Evolutionary conservation across 208 protist species (phyloP).

Genomic region (Angomonas ambiguus): DNA sequence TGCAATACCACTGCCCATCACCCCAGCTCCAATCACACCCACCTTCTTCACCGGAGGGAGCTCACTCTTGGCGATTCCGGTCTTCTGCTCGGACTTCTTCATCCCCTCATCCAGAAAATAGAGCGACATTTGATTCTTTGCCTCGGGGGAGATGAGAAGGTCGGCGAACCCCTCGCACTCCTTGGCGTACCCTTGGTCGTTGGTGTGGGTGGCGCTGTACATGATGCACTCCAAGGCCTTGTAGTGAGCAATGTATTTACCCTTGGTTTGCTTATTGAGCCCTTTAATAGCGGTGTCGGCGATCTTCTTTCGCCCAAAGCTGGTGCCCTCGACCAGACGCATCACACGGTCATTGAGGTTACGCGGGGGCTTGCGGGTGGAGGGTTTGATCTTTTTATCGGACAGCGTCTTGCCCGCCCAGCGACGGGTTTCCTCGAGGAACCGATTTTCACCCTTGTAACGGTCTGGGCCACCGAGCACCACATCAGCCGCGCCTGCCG

Average conservation of each 20-base stretch:
- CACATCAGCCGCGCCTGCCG: conserved; percentile 56
- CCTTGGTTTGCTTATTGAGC: conserved; percentile 87
- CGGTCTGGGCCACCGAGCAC: conserved; percentile 51
- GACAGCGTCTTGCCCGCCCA: conserved; percentile 52
- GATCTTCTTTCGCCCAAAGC: conserved; percentile 57
- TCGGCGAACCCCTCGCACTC: conserved; percentile 79
- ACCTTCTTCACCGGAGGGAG: conserved; percentile 37
- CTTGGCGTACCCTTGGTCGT: conserved; percentile 46
- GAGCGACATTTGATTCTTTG: conserved; percentile 83
- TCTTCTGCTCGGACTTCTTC: conserved; percentile 88
- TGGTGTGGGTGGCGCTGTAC: conserved; percentile 58
- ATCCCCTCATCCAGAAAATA: conserved; percentile 88
- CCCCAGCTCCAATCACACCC: conserved; percentile 75
- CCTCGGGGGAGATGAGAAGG: conserved; percentile 76
- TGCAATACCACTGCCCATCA: conserved; percentile 86
- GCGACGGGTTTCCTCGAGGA: conserved; percentile 57
- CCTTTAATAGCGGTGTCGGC: conserved; percentile 45
- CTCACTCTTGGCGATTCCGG: conserved; percentile 59
- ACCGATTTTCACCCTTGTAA: conserved; percentile 63
- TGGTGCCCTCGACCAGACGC: conserved; percentile 48
- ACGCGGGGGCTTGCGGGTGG: conserved; percentile 42
- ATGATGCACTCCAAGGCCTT: conserved; percentile 87
- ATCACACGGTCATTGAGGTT: conserved; percentile 45
- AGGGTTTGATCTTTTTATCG: conserved; percentile 42
- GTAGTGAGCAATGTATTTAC: conserved; percentile 93